Conservation (phyloP, 495 filamentous ascomycete species). For the Penicillium soppii region DNA sequence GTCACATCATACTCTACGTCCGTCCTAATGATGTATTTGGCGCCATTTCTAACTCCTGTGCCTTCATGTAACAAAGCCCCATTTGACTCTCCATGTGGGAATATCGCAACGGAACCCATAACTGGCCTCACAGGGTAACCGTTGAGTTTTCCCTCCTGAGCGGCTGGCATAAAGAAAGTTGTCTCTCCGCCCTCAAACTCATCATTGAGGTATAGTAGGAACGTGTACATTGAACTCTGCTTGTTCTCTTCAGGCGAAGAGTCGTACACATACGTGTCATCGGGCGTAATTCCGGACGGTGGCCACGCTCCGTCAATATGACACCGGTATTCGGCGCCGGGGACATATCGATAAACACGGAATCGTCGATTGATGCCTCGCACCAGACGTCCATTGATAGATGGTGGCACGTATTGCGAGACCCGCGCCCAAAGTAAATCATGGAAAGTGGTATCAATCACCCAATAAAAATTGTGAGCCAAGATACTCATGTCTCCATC, state of each 20-base stretch:
- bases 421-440: constrained; percentile 39
- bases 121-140: constrained; percentile 41
- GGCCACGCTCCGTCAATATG: constrained; percentile 43
- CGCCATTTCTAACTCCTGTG: constrained; percentile 36
- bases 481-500: constrained; percentile 40
- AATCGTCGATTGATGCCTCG: constrained; percentile 40
- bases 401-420: constrained; percentile 27
- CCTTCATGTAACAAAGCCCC: constrained; percentile 41
- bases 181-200: constrained; percentile 44
- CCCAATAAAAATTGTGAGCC: constrained; percentile 45
- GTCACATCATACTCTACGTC: constrained; percentile 44
- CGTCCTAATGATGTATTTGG: constrained; percentile 41
- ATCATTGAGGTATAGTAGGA: constrained; percentile 40
- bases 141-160: constrained; percentile 35
- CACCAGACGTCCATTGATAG: constrained; percentile 31
- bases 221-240: constrained; percentile 44
- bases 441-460: constrained; percentile 38
- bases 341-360: constrained; percentile 41
- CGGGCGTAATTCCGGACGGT: constrained; percentile 33
- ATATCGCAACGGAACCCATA: constrained; percentile 41
- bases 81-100: constrained; percentile 40
- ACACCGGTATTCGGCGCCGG: constrained; percentile 39
- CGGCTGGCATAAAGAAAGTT: constrained; percentile 38
- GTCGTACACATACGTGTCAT: constrained; percentile 40
- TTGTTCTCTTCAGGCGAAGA: constrained; percentile 32